These are phyloP conservation scores for Diplocarpon rosae DNA, from an alignment of 2,329 filamentous ascomycete species.

Conservation along the genomic window DNA sequence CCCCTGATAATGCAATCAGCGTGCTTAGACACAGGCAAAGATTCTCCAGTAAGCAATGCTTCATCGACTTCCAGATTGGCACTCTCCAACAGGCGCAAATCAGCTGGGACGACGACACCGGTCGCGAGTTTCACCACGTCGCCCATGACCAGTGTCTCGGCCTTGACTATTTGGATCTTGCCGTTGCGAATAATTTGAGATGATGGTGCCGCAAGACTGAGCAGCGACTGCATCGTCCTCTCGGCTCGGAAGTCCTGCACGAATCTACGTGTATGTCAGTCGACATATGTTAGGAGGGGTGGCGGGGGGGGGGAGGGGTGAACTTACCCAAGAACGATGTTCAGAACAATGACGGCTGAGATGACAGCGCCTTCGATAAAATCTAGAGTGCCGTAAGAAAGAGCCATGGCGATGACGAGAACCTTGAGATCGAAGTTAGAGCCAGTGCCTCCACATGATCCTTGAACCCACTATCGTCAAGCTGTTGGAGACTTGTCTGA, in stretches of 20 bases:
- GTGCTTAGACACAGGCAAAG: conserved; percentile 56
- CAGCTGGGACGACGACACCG: conserved; percentile 60
- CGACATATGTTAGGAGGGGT: background rate
- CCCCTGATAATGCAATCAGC: conserved; percentile 41
- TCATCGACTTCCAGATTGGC: conserved; percentile 71
- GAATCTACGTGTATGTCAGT: conserved; percentile 28
- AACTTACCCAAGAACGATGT: conserved; percentile 46
- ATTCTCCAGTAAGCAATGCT: conserved; percentile 64
- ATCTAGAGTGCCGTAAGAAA: conserved; percentile 54
- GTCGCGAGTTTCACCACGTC: conserved; percentile 52
- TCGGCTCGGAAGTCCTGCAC: conserved; percentile 51
- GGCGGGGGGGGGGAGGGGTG: background rate
- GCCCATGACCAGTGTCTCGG: conserved; percentile 50
- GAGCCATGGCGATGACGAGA: conserved; percentile 63
- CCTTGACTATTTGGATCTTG: conserved; percentile 39
- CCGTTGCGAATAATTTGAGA: conserved; percentile 48
- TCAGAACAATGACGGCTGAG: conserved; percentile 53
- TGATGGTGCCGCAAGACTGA: conserved; percentile 32
- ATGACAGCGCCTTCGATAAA: conserved; percentile 54
- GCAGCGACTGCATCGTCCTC: conserved; percentile 48
- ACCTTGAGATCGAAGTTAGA: conserved; percentile 36
- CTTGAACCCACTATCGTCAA: conserved; percentile 47
- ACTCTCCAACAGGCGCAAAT: conserved; percentile 51
- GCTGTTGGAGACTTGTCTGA: conserved; percentile 69
- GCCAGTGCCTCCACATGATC: background rate